Base-by-base conservation (phyloP, 1,284 basidiomycete genomes). In the Farysia itapuensis region DNA sequence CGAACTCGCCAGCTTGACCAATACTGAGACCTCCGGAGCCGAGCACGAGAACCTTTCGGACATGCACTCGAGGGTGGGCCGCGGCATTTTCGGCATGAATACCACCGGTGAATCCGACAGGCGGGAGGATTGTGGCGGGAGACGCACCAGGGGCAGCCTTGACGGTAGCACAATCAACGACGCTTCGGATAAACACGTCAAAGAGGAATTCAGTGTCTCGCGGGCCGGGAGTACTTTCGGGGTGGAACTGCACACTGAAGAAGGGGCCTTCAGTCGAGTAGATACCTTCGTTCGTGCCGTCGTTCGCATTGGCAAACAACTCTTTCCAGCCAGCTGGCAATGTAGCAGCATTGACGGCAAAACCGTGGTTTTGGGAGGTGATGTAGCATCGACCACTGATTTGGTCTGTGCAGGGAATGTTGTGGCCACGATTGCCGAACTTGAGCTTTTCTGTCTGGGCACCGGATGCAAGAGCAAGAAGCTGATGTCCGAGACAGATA, bases 241-340 rank as follows among this genome's bases (percentile, higher is more conserved):
- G 95, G 79, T 99, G 95, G 82, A 99, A 99, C 77, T 98, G 95
- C n/a, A 98, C 94, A 30, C 91, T 95, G 80, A 98, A 98, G 82
- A 90, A 95, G 2, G 94, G 94, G 24, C 58, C 68, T 74, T 85
- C 84, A 61, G 87, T 85, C 39, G 51, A 73, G 80, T 92, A 95
- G 72, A 98, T 95, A 69, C 95, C 95, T 79, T 99, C 95, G 78
- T 98, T 98, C 73, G 89, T 92, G 47, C 84, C 85, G 74, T 99
- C 95, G 80, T 98, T 99, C 47, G 95, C 94, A 75, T 99, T 99
- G 72, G 83, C 82, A 81, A 97, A 99, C 21, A 98, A 82, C 74
- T 93, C 90, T 75, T 87, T 86, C 95, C 95, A 98, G 14, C 88
- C 90, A 4, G 77, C 59, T 16, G 89, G 88, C 48, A 98, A 84